Base-by-base conservation (phyloP, 1,139 yeast species). In the Suhomyces maxii region DNA sequence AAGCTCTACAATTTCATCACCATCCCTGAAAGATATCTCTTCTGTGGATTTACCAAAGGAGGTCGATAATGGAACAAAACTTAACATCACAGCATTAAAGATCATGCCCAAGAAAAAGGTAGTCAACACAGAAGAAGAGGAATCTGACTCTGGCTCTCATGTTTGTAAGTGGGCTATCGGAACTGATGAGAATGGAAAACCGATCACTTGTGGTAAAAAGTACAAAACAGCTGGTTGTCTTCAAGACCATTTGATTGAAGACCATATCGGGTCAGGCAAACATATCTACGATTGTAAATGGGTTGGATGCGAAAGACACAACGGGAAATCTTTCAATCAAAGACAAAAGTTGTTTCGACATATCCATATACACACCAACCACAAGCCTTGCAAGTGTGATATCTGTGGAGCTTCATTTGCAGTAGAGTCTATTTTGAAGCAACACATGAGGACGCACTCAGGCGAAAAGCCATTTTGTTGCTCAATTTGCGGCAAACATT, bases 301-400 rank as follows among this genome's bases (percentile, higher is more conserved):
- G 99, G 66, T 75, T 7, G 86, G 82, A 3, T 93, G 99, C 64
- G 79, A 78, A 14, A 79, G 97, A 39, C 73, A 72, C 39, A 68
- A 74, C 25, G 80, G 80, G 10, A 77, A 81, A 52, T 76, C 77
- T 2, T 93, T 93, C 59, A 68, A 79, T 13, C 98, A 93, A 61
- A 75, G 95, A 36, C 99, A 93, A 58, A 93, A 93, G 64, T 71
- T 90, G 13, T 68, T 86, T 26, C 79, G 99, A 40, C 99, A 93
- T 65, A 69, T 93, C 40, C 95, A 87, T 61, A 84, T 86, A 3
- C 99, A 93, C 64, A 89, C 98, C 1, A 84, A 86, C 51, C 82
- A 85, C 64, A 85, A 84, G 60, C 96, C 96, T 0, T 86, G 79
- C 61, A 67, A 69, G 51, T 90, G 97, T 65, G 64, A 73, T 4